Evolutionary conservation across 805 yeast species (phyloP).

Genomic region (Starmerella etchellsii): DNA sequence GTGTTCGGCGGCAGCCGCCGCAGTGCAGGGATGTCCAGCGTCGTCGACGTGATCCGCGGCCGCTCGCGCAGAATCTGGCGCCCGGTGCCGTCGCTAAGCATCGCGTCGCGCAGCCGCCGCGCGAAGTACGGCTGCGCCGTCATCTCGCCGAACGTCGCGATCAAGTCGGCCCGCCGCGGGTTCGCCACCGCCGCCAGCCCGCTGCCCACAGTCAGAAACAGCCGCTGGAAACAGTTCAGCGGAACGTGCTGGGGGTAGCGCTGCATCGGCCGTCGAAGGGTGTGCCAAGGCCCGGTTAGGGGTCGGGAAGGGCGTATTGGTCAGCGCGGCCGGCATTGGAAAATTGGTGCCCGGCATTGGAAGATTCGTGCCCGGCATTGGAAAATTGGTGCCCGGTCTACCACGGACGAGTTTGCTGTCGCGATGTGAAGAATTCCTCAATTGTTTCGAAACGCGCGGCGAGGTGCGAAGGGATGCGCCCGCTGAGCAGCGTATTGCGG

Average conservation of each 20-base stretch:
- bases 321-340: neutral
- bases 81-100: constrained; percentile 68
- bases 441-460: no score
- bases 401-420: no score
- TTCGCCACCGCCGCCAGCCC: constrained; percentile 54
- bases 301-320: neutral
- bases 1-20: constrained; percentile 51
- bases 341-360: no score
- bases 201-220: constrained; percentile 53
- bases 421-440: no score
- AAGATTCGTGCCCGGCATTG: no score
- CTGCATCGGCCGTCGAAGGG: no score
- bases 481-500: neutral
- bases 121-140: constrained; percentile 67
- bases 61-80: constrained; percentile 62
- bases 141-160: constrained; percentile 58
- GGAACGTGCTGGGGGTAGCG: constrained; percentile 37
- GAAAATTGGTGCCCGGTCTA: no score
- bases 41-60: constrained; percentile 68
- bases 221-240: constrained; percentile 47
- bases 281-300: no score
- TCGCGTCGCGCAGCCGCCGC: constrained; percentile 46
- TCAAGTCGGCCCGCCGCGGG: constrained; percentile 31
- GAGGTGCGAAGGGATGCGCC: neutral
- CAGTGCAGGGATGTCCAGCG: constrained; percentile 51